Conservation (phyloP, 2,329 filamentous ascomycete genomes). For the Calonectria hawksworthii region DNA sequence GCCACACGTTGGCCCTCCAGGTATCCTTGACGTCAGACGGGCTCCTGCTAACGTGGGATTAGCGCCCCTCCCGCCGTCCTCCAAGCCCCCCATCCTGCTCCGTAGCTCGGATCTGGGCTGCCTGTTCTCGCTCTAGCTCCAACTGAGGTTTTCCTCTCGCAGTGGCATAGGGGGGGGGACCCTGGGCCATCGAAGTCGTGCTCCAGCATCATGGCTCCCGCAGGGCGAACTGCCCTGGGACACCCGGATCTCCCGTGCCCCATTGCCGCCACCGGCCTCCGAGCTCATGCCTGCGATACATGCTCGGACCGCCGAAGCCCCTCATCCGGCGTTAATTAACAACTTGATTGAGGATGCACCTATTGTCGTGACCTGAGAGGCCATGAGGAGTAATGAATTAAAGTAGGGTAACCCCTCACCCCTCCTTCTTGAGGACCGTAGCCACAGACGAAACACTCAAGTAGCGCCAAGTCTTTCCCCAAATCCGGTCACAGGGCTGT, state of each 20-base stretch:
- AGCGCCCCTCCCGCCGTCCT: slow-evolving; percentile 22
- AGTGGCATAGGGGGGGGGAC: not conserved
- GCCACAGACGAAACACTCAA: slow-evolving; percentile 17
- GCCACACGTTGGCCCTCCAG: slow-evolving; percentile 34
- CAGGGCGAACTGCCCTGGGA: slow-evolving; percentile 23
- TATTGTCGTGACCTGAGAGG: slow-evolving; percentile 9
- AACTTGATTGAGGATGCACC: not conserved
- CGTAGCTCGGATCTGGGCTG: slow-evolving; percentile 30
- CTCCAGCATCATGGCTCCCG: slow-evolving; percentile 10
- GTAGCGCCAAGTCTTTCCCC: slow-evolving; percentile 15
- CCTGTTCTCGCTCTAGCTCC: slow-evolving; percentile 33
- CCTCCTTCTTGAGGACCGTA: slow-evolving; percentile 27
- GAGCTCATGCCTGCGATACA: slow-evolving; percentile 29
- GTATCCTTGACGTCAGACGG: slow-evolving; percentile 45
- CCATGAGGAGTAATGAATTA: slow-evolving; percentile 27
- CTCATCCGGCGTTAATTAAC: slow-evolving; percentile 38
- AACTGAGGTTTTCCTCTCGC: slow-evolving; percentile 12
- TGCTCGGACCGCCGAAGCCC: slow-evolving; percentile 44
- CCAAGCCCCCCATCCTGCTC: slow-evolving; percentile 19
- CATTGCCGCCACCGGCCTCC: slow-evolving; percentile 42
- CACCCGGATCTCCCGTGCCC: slow-evolving; percentile 35
- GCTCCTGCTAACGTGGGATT: slow-evolving; percentile 34
- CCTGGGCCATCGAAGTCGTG: slow-evolving; percentile 11
- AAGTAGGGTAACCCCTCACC: slow-evolving; percentile 27
- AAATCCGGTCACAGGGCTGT: slow-evolving; percentile 25